Evolutionary conservation across 1,284 basidiomycete species (phyloP), one percentile per base, ranked within the genome.

Genomic region (Malassezia globosa): DNA sequence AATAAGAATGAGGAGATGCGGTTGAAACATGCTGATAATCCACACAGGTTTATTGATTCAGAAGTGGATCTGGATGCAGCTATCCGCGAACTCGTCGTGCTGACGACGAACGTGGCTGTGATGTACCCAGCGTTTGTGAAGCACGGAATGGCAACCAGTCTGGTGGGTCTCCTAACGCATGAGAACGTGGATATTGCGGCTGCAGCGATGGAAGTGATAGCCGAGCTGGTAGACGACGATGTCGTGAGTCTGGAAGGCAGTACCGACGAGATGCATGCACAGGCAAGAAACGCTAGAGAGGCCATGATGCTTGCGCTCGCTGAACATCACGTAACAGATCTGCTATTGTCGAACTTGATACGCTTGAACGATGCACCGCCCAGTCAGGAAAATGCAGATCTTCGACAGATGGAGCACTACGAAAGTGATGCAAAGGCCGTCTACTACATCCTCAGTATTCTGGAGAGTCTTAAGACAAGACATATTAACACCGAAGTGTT

Each of bases 181-280:
- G 70, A 72, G 18, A 72, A 72, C 42, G 61, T 51, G 6, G 67
- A 70, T 41, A 70, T 70, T 18, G 56, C 54, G 0, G 56, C 54
- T 0, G 54, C 50, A 10, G 63, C 56, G 5, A 61, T 70, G 23
- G 52, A 65, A 45, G 50, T 69, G 22, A 77, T 97, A 3, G 85
- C 90, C 63, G 94, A 97, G 72, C 77, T 96, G 51, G 92, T 89
- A 0, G 92, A 97, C 62, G 92, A 96, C 69, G 92, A 97, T 65
- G 86, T 87, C 1, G 83, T 85, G 2, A n/a, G n/a, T n/a, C 82
- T 83, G 33, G 79, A 74, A 5, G 82, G 82, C 7, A 81, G 80
- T 13, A 21, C 31, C 29, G 39, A 23, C 18, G 79, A 41, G 25
- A 24, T 19, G 79, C 2, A 79, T 14, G 22, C 35, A 18, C n/a